Evolutionary conservation across 495 filamentous ascomycete species (phyloP).

Genomic region (Neurospora sublineolata): DNA sequence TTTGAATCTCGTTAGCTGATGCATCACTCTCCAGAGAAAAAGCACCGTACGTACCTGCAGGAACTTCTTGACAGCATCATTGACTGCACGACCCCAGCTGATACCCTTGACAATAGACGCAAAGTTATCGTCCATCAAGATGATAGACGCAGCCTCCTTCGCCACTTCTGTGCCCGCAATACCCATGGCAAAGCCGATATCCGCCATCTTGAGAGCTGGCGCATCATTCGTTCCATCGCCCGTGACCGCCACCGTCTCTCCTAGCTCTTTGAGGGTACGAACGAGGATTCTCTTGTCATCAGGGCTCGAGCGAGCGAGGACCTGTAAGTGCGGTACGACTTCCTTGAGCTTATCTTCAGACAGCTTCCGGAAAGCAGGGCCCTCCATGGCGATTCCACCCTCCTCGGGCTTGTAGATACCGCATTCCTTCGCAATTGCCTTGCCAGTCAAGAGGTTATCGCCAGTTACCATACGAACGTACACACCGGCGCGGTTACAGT

Average conservation of each 20-base stretch:
- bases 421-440: constrained; percentile 72
- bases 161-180: constrained; percentile 84
- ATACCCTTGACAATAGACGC: constrained; percentile 76
- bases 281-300: constrained; percentile 81
- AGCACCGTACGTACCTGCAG: constrained; percentile 44
- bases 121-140: constrained; percentile 88
- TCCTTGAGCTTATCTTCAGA: constrained; percentile 56
- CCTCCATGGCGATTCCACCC: constrained; percentile 74
- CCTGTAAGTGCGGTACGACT: constrained; percentile 62
- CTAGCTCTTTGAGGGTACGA: constrained; percentile 57
- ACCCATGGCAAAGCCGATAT: constrained; percentile 93
- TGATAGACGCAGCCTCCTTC: constrained; percentile 84
- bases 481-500: constrained; percentile 68
- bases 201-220: constrained; percentile 72
- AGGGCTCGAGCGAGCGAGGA: constrained; percentile 75
- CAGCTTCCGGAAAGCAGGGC: constrained; percentile 68
- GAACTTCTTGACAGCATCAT: constrained; percentile 83
- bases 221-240: constrained; percentile 89
- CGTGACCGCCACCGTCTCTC: constrained; percentile 74
- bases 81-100: constrained; percentile 85
- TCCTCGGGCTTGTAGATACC: constrained; percentile 67
- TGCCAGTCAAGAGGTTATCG: constrained; percentile 72
- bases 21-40: not conserved
- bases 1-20: not conserved
- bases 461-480: constrained; percentile 85